Conservation (phyloP, 2,329 filamentous ascomycete species). For the Arthrobotrys iridis region DNA sequence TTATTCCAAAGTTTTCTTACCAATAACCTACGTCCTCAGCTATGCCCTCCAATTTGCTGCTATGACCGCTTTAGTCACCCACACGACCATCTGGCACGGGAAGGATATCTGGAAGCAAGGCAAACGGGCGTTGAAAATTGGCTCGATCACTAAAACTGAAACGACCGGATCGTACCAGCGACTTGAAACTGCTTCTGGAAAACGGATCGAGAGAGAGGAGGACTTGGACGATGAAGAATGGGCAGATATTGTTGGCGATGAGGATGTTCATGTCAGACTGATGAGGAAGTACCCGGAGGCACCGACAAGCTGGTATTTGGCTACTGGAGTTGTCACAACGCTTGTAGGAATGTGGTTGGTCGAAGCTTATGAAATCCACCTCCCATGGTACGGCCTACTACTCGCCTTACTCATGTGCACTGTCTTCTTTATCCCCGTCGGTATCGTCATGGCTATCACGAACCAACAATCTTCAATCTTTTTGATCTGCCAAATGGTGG, state of each 20-base stretch:
- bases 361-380: slow-evolving; percentile 83
- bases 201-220: slow-evolving; percentile 26
- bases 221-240: slow-evolving; percentile 55
- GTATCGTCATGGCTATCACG: slow-evolving; percentile 91
- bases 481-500: slow-evolving; percentile 85
- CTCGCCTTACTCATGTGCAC: slow-evolving; percentile 80
- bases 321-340: slow-evolving; percentile 79
- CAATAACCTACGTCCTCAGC: slow-evolving; percentile 86
- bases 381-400: slow-evolving; percentile 87
- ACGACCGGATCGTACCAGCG: slow-evolving; percentile 62
- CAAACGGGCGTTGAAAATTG: slow-evolving; percentile 63
- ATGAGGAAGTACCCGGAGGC: slow-evolving; percentile 86
- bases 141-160: slow-evolving; percentile 53
- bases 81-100: slow-evolving; percentile 86
- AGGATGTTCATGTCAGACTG: slow-evolving; percentile 84
- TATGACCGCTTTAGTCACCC: slow-evolving; percentile 79
- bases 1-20: slow-evolving; percentile 86
- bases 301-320: slow-evolving; percentile 81
- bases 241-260: slow-evolving; percentile 71
- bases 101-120: slow-evolving; percentile 82
- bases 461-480: slow-evolving; percentile 90
- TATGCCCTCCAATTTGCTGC: slow-evolving; percentile 88
- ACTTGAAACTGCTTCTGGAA: slow-evolving; percentile 15
- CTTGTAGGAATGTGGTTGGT: slow-evolving; percentile 83
- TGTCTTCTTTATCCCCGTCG: slow-evolving; percentile 86